A percentile compares a stretch with the other conserved stretches of the same genome.
These are phyloP conservation scores for Oryza meyeriana DNA, from an alignment of 176 grass and related monocot species.

Conservation along the genomic window DNA sequence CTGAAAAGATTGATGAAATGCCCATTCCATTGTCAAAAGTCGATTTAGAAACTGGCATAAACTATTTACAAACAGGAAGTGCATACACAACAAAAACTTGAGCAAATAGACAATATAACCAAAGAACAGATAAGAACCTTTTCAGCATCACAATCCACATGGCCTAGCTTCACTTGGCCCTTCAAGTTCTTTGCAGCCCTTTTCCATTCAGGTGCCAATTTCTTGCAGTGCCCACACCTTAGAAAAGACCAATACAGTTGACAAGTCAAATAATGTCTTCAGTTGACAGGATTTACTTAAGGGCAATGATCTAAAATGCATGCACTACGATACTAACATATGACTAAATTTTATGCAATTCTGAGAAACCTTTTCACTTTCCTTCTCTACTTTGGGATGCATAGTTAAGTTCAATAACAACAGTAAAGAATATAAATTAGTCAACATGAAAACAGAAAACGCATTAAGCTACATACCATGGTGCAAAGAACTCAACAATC, in stretches of 20 bases:
- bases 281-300: background rate
- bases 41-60: background rate
- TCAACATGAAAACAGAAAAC: background rate
- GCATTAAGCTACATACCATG: slow-evolving; percentile 64
- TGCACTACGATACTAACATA: background rate
- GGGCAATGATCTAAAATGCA: background rate
- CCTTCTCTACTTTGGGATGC: background rate
- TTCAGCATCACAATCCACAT: slow-evolving; percentile 96
- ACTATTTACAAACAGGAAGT: background rate
- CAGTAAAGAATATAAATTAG: slow-evolving; percentile 8
- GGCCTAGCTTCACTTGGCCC: slow-evolving; percentile 92
- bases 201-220: slow-evolving; percentile 99
- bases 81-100: background rate
- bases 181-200: slow-evolving; percentile 92
- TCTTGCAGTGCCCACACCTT: slow-evolving; percentile 99
- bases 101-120: background rate
- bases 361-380: background rate
- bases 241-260: slow-evolving; percentile 22
- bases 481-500: slow-evolving; percentile 99
- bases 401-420: background rate
- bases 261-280: slow-evolving; percentile 19
- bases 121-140: slow-evolving; percentile 41
- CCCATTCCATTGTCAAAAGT: background rate
- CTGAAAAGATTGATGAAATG: background rate
- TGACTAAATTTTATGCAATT: background rate